phyloP scores from a whole-genome alignment of 2,329 filamentous ascomycete species.

The Stagonosporopsis cucurbitacearum region DNA sequence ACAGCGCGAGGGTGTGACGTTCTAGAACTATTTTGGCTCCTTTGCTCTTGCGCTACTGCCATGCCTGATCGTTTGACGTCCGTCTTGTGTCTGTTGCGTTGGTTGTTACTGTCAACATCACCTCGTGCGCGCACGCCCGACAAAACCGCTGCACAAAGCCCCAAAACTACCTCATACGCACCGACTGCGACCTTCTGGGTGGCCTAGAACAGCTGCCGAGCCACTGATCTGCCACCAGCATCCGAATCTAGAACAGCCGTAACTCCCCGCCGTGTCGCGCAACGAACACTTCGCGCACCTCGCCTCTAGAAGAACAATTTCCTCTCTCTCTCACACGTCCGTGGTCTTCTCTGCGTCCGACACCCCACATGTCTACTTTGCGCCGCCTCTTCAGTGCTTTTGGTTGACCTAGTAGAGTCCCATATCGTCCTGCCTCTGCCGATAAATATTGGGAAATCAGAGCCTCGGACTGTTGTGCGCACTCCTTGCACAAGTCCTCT shows the following conservation, averaged over 20 bases:
- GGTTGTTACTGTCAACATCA: conserved; percentile 7
- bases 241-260: conserved; percentile 21
- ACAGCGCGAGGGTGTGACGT: conserved; percentile 17
- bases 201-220: conserved; percentile 24
- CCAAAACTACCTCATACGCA: background rate
- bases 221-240: conserved; percentile 23
- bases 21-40: conserved; percentile 23
- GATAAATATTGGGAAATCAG: background rate
- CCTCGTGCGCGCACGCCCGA: background rate
- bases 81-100: conserved; percentile 8
- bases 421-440: conserved; percentile 1
- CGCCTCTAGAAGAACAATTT: conserved; percentile 8
- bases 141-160: background rate
- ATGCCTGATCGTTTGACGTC: conserved; percentile 5
- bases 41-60: conserved; percentile 6
- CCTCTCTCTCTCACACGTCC: background rate
- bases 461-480: conserved; percentile 1
- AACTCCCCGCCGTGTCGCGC: conserved; percentile 21
- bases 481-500: background rate
- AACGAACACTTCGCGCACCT: conserved; percentile 16
- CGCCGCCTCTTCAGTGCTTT: conserved; percentile 3
- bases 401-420: conserved; percentile 18
- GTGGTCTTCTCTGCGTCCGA: conserved; percentile 5
- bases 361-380: conserved; percentile 11
- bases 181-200: conserved; percentile 6